Evolutionary conservation across 75 land plant species (phyloP), one percentile per base, ranked within the genome.

Genomic region (Sequoiadendron giganteum): DNA sequence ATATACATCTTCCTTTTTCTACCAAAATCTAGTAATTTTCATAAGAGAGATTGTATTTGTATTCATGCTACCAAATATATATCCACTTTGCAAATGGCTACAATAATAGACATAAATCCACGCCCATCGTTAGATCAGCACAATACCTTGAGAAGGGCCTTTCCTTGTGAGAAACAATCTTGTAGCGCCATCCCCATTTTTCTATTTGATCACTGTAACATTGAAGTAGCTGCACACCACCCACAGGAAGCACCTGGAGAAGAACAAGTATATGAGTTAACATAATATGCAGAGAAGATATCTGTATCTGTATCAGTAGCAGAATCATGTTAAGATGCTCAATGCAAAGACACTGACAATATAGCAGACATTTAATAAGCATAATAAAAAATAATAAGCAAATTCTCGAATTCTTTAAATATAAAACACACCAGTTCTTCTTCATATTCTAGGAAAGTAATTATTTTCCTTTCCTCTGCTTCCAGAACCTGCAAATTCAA

Each of bases 101-200:
- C 47, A 10, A 52, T 28, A 19, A 47, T n/a, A 82, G 30, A 82
- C 16, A 43, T 10, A 47, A 28, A 47, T 10, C 84, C 52, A 82
- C 10, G 84, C 3, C 32, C 52, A 42, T n/a, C 3, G 30, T 82
- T 47, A 28, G 14, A 82, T 82, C n/a, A 47, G 84, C 0, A 28
- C 45, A 82, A 47, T 47, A 82, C 84, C 84, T 82, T 40, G 11
- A 25, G 15, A 55, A 28, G 52, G 65, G 36, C 15, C 54, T 48
- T 25, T 72, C 54, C 40, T 79, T 78, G 30, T 34, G 58, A 85
- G 65, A 85, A 55, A 85, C 34, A 86, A 88, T 88, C 47, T 92
- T 93, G 91, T 92, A 94, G 83, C 93, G 92, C 99, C 99, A 98
- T 86, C 99, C 99, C 99, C 99, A 98, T 40, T 88, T 77, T 83